phyloP scores from a whole-genome alignment of 768 basidiomycete genomes.

The Dioszegia crocea region DNA sequence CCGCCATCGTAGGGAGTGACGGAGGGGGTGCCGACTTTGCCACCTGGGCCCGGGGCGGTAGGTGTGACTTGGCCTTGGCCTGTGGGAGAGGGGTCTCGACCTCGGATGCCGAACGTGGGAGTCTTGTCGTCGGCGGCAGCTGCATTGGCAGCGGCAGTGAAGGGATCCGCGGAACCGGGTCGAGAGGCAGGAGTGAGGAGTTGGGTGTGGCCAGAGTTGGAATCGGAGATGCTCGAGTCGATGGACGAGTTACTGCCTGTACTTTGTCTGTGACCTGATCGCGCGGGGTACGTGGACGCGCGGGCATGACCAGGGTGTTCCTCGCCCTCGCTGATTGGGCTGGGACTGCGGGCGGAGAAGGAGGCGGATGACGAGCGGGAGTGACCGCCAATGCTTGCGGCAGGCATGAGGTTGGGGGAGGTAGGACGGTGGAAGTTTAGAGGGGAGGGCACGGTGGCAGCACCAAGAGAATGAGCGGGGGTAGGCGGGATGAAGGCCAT shows the following conservation, averaged over 20 bases:
- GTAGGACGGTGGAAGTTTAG: slow-evolving; percentile 10
- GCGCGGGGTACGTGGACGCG: neutral
- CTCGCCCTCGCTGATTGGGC: slow-evolving; percentile 6
- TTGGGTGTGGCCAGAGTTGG: slow-evolving; percentile 31
- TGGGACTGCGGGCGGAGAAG: neutral
- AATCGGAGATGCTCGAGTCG: slow-evolving; percentile 23
- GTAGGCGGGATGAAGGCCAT: slow-evolving; percentile 45
- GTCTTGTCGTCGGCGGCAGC: slow-evolving; percentile 9
- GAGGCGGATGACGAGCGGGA: slow-evolving; percentile 3
- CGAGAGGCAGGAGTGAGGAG: slow-evolving; percentile 37
- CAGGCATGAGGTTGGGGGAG: slow-evolving; percentile 10
- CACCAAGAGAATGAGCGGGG: slow-evolving; percentile 15
- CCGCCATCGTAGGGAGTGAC: slow-evolving; percentile 51
- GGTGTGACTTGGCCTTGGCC: slow-evolving; percentile 1
- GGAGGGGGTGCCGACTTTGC: slow-evolving; percentile 23
- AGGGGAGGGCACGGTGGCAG: slow-evolving; percentile 8
- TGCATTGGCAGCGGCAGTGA: slow-evolving; percentile 10
- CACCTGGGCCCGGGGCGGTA: slow-evolving; percentile 11
- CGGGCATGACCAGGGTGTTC: neutral
- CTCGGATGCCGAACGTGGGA: slow-evolving; percentile 2
- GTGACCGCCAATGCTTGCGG: slow-evolving; percentile 4
- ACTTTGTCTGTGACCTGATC: slow-evolving; percentile 4
- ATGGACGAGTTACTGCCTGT: slow-evolving; percentile 27
- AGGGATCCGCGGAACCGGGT: slow-evolving; percentile 37
- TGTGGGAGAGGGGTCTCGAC: slow-evolving; percentile 12